Conservation (phyloP, 768 basidiomycete genomes). For the Xerocomellus chrysenteron region DNA sequence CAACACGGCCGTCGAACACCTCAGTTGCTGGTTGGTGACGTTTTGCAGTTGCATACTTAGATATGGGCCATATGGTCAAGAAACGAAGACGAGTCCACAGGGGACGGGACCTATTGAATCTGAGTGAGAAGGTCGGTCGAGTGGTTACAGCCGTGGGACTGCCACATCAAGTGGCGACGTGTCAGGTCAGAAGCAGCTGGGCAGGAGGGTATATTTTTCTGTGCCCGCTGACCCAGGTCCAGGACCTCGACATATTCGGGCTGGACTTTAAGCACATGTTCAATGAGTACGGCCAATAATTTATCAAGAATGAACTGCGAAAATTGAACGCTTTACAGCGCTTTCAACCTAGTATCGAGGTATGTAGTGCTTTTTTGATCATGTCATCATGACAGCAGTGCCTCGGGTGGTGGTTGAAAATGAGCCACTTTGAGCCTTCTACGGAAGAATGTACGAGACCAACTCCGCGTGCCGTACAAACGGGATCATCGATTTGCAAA, state of each 20-base stretch:
- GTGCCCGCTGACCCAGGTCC: not conserved
- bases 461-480: too few relatives aligned
- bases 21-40: conserved; percentile 8
- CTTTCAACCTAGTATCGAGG: not conserved
- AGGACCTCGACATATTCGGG: not conserved
- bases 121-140: not conserved
- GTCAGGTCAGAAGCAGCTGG: conserved; percentile 6
- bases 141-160: not conserved
- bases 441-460: too few relatives aligned
- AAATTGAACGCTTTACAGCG: not conserved
- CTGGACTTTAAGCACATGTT: not conserved
- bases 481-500: too few relatives aligned
- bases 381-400: too few relatives aligned
- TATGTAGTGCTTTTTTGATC: too few relatives aligned
- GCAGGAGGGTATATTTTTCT: not conserved
- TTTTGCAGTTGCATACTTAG: not conserved
- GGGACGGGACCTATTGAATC: not conserved
- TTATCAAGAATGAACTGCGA: not conserved
- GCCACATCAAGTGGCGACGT: not conserved
- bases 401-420: too few relatives aligned
- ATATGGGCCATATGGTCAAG: not conserved
- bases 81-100: not conserved
- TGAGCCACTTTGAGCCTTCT: too few relatives aligned
- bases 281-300: not conserved
- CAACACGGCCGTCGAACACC: not conserved